These are phyloP conservation scores for Torulaspora indica DNA, from an alignment of 805 yeast species.

Conservation along the genomic window DNA sequence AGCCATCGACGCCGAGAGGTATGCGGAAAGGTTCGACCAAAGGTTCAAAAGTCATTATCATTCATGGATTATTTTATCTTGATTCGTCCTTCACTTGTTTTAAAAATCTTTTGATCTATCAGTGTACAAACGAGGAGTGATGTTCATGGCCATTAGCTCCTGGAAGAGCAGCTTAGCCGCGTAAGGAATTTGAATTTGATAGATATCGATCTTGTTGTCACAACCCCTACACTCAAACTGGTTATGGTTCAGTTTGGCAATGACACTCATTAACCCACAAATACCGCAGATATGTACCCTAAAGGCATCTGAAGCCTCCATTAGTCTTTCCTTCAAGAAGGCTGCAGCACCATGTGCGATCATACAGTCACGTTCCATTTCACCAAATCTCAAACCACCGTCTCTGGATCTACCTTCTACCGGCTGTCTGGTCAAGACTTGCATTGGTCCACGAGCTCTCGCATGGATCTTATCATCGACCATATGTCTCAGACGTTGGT, in stretches of 20 bases:
- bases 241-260: conserved; percentile 94
- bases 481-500: conserved; percentile 98
- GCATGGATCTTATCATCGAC: conserved; percentile 99
- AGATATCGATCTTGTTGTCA: conserved; percentile 96
- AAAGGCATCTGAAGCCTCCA: conserved; percentile 99
- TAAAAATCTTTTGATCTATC: conserved; percentile 56
- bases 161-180: conserved; percentile 98
- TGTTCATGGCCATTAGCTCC: conserved; percentile 99
- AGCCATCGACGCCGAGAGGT: background rate
- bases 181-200: conserved; percentile 95
- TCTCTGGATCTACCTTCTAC: conserved; percentile 99
- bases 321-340: conserved; percentile 91
- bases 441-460: conserved; percentile 98
- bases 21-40: background rate
- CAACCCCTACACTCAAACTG: conserved; percentile 98
- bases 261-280: conserved; percentile 97
- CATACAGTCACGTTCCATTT: conserved; percentile 99
- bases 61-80: conserved; percentile 3
- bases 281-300: conserved; percentile 97
- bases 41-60: conserved; percentile 6
- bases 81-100: background rate
- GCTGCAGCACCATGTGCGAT: conserved; percentile 99
- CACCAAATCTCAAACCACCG: conserved; percentile 99
- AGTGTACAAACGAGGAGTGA: conserved; percentile 95
- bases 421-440: conserved; percentile 95